phyloP scores from a whole-genome alignment of 768 basidiomycete genomes.

The Panellus pusillus region DNA sequence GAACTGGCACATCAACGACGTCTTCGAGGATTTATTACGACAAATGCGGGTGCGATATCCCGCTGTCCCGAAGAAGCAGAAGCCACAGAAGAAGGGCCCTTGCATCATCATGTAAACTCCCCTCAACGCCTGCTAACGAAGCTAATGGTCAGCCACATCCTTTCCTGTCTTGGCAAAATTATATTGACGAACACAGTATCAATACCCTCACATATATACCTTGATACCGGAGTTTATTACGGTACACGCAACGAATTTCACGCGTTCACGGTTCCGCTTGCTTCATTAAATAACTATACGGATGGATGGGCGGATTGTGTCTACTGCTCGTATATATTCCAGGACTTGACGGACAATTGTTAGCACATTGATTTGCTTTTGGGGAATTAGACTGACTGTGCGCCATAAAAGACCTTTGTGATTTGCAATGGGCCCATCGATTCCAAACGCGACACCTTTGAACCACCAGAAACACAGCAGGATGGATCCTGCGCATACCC shows the following conservation, averaged over 20 bases:
- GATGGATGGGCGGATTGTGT: constrained; percentile 4
- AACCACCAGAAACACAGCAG: constrained; percentile 95
- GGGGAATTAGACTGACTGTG: constrained; percentile 38
- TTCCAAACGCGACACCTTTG: constrained; percentile 83
- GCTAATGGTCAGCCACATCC: constrained; percentile 3
- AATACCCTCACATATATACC: constrained; percentile 22
- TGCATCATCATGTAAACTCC: constrained; percentile 45
- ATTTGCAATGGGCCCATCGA: constrained; percentile 82
- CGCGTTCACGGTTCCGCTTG: constrained; percentile 8
- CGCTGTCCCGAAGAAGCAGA: constrained; percentile 31
- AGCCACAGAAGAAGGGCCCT: constrained; percentile 17
- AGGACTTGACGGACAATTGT: constrained; percentile 8
- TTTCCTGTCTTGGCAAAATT: background rate
- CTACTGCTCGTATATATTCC: constrained; percentile 21
- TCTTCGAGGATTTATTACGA: constrained; percentile 73
- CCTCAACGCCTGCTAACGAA: too few species aligned
- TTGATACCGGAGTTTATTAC: constrained; percentile 10
- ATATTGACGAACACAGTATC: constrained; percentile 3
- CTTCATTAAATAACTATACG: constrained; percentile 18
- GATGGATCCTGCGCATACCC: constrained; percentile 55
- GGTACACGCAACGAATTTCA: constrained; percentile 16
- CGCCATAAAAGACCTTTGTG: constrained; percentile 84
- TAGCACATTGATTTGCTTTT: background rate
- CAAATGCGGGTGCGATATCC: constrained; percentile 75
- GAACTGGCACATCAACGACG: constrained; percentile 77